Evolutionary conservation across 2,329 filamentous ascomycete genomes (phyloP), one percentile per base, ranked within the genome.

Genomic region (Gremmenia infestans): DNA sequence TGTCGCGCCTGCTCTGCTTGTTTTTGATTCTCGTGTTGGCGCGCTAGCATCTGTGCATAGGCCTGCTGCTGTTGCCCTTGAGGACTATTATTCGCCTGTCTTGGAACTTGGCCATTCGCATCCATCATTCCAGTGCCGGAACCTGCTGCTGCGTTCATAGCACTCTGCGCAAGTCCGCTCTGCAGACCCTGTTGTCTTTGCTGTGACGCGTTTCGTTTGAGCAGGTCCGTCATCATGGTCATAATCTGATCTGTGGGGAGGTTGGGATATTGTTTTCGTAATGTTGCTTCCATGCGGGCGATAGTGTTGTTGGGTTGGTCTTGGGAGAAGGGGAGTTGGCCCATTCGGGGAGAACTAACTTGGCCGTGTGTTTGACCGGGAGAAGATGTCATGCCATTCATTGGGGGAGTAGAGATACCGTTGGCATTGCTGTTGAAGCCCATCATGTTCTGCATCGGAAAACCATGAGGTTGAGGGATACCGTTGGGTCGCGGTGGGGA

Each of bases 171-270:
- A n/a, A 67, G 55, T 51, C 71, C 28, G 28, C 28, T 32, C 28
- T 32, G 28, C 9, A 32, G 28, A 32, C 28, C 75, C 59, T 78
- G 55, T 14, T 50, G 56, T 43, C 49, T 45, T 35, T 60, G 57
- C 28, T 59, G 58, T 46, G 59, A 50, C n/a, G 61, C 54, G 19
- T 55, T 50, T 45, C 60, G 59, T 32, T 56, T 55, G 6, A 67
- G 43, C 9, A 56, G 74, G 39, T 81, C 76, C 1, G 75, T 79
- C 3, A 81, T 79, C 59, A 81, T 66, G 42, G 75, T 74, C 54
- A 73, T 76, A 9, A 83, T 72, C 66, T 84, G 78, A 25, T 83
- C 80, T 3, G 76, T 73, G 1, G 78, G 72, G 59, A 80, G 70
- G 48, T 60, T 58, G 5, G 68, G 68, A 50, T 65, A 65, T 56